These are phyloP conservation scores for Eucalyptus marginata DNA, from an alignment of 345 rosid genomes.

Conservation along the genomic window DNA sequence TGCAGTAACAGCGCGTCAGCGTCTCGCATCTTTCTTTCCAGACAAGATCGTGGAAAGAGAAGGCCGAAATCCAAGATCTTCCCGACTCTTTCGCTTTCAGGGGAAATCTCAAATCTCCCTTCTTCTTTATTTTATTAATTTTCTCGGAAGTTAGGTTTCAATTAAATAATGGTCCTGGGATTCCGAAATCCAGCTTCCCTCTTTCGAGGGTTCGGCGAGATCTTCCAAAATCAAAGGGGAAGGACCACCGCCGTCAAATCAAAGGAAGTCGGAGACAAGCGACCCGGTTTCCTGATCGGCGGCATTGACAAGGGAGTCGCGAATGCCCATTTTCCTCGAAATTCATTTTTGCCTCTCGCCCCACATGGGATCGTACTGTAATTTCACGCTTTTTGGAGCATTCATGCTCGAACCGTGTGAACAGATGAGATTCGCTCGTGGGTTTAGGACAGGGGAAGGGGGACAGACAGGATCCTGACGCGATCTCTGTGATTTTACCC, in stretches of 20 bases:
- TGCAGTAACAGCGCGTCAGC: not conserved
- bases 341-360: not conserved
- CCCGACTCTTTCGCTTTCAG: conserved; percentile 11
- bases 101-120: conserved; percentile 22
- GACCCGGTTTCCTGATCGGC: conserved; percentile 5
- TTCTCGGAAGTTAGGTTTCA: not conserved
- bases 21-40: not conserved
- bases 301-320: not conserved
- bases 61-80: conserved; percentile 39
- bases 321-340: not conserved
- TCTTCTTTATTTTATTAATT: not conserved
- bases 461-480: not conserved
- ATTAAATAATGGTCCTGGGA: conserved; percentile 4
- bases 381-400: not conserved
- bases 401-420: not conserved
- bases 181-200: conserved; percentile 35
- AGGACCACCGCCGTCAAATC: conserved; percentile 18
- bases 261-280: not conserved
- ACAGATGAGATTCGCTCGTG: not conserved
- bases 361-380: not conserved
- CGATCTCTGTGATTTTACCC: not conserved
- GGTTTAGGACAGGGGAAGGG: not conserved
- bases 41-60: not conserved
- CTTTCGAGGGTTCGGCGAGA: conserved; percentile 10
- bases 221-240: not conserved